These are phyloP conservation scores for Xylariaceae sp. DNA, from an alignment of 2,329 filamentous ascomycete species.

Conservation along the genomic window DNA sequence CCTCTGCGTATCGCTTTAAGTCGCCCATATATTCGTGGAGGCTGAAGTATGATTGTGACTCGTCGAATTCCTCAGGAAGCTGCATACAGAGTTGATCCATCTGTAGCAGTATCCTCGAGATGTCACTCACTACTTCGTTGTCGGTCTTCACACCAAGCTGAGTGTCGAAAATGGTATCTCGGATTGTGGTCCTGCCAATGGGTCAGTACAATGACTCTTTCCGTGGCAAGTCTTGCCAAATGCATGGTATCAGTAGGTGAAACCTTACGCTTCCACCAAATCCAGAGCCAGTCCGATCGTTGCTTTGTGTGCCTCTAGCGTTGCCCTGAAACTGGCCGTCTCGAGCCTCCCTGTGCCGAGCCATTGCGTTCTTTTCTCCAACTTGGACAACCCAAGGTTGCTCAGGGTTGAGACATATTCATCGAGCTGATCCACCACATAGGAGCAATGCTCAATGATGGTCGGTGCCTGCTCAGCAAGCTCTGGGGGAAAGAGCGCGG, in stretches of 20 bases:
- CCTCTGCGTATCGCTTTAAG: slow-evolving; percentile 56
- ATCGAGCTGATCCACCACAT: slow-evolving; percentile 36
- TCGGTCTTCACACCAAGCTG: slow-evolving; percentile 22
- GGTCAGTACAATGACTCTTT: slow-evolving; percentile 18
- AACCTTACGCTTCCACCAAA: slow-evolving; percentile 36
- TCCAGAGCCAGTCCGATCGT: slow-evolving; percentile 39
- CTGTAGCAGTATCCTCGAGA: slow-evolving; percentile 33
- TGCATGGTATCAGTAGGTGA: neutral
- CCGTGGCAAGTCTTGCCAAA: neutral
- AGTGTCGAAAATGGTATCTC: slow-evolving; percentile 22
- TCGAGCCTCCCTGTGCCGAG: slow-evolving; percentile 32
- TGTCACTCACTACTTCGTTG: slow-evolving; percentile 29
- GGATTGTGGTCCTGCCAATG: slow-evolving; percentile 25
- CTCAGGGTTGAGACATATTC: slow-evolving; percentile 32
- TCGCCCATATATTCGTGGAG: slow-evolving; percentile 66
- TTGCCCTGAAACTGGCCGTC: slow-evolving; percentile 30
- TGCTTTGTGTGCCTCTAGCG: slow-evolving; percentile 37
- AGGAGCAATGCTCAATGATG: slow-evolving; percentile 34
- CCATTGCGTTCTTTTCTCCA: slow-evolving; percentile 38
- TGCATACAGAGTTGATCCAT: slow-evolving; percentile 33
- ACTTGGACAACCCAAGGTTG: slow-evolving; percentile 29
- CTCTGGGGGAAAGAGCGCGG: slow-evolving; percentile 33
- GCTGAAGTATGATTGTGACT: slow-evolving; percentile 61
- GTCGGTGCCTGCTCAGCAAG: slow-evolving; percentile 35
- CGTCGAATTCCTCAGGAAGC: slow-evolving; percentile 47